phyloP scores from a whole-genome alignment of 345 rosid species.

The Bruguiera sexangula region DNA sequence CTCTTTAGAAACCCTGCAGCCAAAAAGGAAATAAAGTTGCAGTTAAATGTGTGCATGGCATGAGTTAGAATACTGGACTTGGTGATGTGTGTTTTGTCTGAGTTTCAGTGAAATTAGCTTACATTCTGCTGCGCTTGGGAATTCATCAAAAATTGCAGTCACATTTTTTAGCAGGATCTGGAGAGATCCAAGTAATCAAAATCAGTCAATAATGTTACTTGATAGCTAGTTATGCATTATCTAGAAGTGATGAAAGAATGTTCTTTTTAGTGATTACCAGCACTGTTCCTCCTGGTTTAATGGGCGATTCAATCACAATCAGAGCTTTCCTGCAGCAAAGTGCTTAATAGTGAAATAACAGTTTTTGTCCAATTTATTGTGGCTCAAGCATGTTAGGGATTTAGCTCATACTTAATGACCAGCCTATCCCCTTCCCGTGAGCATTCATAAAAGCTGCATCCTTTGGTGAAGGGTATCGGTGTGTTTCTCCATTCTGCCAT shows the following conservation, averaged over 20 bases:
- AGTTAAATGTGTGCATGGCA: neutral
- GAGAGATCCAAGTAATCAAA: constrained; percentile 4
- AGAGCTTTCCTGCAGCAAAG: constrained; percentile 53
- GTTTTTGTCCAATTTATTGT: neutral
- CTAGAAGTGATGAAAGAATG: neutral
- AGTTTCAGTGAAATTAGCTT: constrained; percentile 19
- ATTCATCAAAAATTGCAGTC: constrained; percentile 54
- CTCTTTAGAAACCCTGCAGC: constrained; percentile 66
- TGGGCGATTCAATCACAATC: constrained; percentile 61
- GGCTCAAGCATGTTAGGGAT: neutral
- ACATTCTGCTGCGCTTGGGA: constrained; percentile 64
- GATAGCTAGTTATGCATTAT: neutral
- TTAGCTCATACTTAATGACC: constrained; percentile 39
- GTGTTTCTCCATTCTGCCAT: constrained; percentile 71
- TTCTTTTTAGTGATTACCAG: constrained; percentile 45
- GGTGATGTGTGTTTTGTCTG: neutral
- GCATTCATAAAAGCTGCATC: constrained; percentile 79
- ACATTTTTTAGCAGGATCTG: constrained; percentile 55
- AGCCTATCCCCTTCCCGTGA: constrained; percentile 35
- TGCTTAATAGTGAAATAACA: neutral
- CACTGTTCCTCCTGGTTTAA: constrained; percentile 71
- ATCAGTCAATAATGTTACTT: neutral
- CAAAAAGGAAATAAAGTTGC: neutral
- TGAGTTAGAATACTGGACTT: too few relatives aligned
- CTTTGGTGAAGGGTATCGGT: constrained; percentile 66